Conservation (phyloP, 148 eudicot genomes). For the Chenopodium formosanum region DNA sequence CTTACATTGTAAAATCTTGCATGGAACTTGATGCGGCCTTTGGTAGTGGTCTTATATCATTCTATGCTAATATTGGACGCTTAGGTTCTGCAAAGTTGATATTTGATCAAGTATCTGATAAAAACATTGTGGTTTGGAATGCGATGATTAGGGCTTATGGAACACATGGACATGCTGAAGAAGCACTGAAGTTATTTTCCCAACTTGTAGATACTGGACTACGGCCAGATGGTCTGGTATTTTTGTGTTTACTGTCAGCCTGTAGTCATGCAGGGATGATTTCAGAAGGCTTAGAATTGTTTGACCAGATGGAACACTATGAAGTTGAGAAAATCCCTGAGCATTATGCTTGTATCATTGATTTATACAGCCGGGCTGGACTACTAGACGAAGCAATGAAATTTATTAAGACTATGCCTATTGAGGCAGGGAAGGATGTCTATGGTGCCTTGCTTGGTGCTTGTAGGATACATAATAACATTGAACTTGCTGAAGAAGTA, state of each 20-base stretch:
- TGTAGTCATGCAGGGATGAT: conserved; percentile 44
- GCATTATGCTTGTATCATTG: conserved; percentile 48
- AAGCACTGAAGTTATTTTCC: conserved; percentile 26
- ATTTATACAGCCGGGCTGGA: conserved; percentile 39
- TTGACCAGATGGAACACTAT: conserved; percentile 33
- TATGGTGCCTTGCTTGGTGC: conserved; percentile 44
- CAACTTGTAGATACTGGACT: conserved; percentile 22
- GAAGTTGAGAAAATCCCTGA: conserved; percentile 23
- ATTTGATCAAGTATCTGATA: conserved; percentile 24
- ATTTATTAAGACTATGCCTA: conserved; percentile 32
- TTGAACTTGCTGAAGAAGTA: conserved; percentile 36
- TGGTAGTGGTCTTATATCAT: conserved; percentile 34
- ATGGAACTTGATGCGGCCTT: conserved; percentile 31
- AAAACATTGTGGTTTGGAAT: conserved; percentile 32
- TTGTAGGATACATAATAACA: conserved; percentile 38
- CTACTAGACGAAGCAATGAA: conserved; percentile 32
- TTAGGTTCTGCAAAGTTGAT: conserved; percentile 20
- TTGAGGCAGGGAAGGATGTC: conserved; percentile 28
- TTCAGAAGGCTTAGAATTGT: conserved; percentile 33
- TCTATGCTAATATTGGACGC: conserved; percentile 35
- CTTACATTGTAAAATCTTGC: conserved; percentile 24
- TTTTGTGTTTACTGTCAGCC: conserved; percentile 27
- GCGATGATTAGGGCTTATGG: conserved; percentile 34
- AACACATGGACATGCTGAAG: conserved; percentile 30
- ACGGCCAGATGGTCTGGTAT: conserved; percentile 27